Evolutionary conservation across 129 eudicot genomes (phyloP).

Genomic region (Lonicera japonica): DNA sequence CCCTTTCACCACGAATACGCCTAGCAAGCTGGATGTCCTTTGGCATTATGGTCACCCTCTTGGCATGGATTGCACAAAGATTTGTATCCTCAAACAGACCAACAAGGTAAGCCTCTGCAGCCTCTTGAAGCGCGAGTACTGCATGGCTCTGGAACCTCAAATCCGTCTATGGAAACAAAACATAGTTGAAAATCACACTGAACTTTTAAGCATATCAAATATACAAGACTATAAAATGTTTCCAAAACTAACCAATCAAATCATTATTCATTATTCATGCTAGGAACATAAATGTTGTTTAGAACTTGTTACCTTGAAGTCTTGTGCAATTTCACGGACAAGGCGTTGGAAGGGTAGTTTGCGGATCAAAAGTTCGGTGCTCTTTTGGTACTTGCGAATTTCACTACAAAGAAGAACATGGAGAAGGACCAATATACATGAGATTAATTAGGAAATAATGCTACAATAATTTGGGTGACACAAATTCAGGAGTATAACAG

Average conservation of each 20-base stretch:
- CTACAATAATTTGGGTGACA: not conserved
- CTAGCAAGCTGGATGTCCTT: slow-evolving; percentile 30
- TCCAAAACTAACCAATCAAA: no score
- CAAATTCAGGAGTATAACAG: not conserved
- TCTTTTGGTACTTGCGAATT: slow-evolving; percentile 29
- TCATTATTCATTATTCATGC: not conserved
- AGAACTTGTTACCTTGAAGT: slow-evolving; percentile 19
- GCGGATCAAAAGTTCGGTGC: slow-evolving; percentile 24
- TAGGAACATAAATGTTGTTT: not conserved
- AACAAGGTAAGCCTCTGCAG: slow-evolving; percentile 28
- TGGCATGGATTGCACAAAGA: slow-evolving; percentile 19
- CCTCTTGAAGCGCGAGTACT: slow-evolving; percentile 31
- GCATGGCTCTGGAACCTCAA: slow-evolving; percentile 34
- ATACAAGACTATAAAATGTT: no score
- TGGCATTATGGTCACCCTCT: slow-evolving; percentile 28
- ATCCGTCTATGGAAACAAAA: slow-evolving; percentile 16
- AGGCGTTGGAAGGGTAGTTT: slow-evolving; percentile 32
- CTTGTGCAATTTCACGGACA: slow-evolving; percentile 31
- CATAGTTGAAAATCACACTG: not conserved
- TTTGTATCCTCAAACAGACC: slow-evolving; percentile 25
- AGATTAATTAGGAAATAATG: not conserved
- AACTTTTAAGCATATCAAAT: not conserved
- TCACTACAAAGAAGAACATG: slow-evolving; percentile 10
- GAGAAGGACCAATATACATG: no score
- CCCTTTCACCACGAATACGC: slow-evolving; percentile 29